Evolutionary conservation across 1,284 basidiomycete species (phyloP), one percentile per base, ranked within the genome.

Genomic region (Cryptococcus sp.): DNA sequence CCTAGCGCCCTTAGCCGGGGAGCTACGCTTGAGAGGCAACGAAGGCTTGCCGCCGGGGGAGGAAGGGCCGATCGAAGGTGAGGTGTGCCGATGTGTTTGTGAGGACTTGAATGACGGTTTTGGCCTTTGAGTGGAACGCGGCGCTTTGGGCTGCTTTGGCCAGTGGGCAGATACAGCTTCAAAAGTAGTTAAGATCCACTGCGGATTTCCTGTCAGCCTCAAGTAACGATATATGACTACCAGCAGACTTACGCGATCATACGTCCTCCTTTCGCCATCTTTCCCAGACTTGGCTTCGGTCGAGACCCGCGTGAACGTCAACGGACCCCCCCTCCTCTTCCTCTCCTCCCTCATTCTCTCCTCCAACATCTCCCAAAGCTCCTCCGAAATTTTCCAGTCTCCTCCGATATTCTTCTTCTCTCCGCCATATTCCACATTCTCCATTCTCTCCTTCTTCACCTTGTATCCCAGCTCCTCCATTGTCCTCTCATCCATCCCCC

Each of bases 121-220:
- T 2, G 66, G 62, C 33, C 53, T 58, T 37, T 68, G 67, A 1
- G 70, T 67, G 7, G 69, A 70, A 40, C 53, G 59, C 5, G 66
- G 59, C 2, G 54, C 50, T 35, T 66, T 2, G n/a, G 46, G 46
- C 39, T 50, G 48, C n/a, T 50, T 50, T 8, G 75, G 75, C 77
- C 77, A 76, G 58, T 73, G 71, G 0, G 72, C 71, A 0, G 72
- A 68, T 7, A 91, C 80, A 52, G 91, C 93, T 70, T 93, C 87
- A 65, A 94, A 95, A 0, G 88, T 85, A 1, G 89, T 88, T 86
- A 91, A 88, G 44, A 90, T 84, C 82, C 84, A 88, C 75, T 77
- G 46, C 1, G n/a, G 7, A 13, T 23, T 20, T 13, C 36, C 6
- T 18, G 20, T 66, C 40, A 67, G 62, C 20, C 5, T 24, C 20